Evolutionary conservation across 139 green algal species (phyloP).

Genomic region (Chlamydomonas incerta): DNA sequence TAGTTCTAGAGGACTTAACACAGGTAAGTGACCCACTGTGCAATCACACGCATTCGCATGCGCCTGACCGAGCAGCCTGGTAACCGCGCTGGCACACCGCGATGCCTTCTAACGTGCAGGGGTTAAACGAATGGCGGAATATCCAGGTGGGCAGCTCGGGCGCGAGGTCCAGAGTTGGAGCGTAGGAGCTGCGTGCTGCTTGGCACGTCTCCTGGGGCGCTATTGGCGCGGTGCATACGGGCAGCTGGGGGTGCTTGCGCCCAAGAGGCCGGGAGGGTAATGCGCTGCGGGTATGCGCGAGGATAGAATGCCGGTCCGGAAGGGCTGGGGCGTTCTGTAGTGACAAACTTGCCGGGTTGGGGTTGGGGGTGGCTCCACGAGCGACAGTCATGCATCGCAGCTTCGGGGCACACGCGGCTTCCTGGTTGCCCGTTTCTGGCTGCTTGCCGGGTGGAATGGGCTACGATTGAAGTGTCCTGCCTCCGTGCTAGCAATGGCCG

Average conservation of each 20-base stretch:
- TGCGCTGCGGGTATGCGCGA: background rate
- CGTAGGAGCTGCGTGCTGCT: background rate
- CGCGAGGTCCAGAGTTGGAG: background rate
- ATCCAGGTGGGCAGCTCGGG: conserved; percentile 43
- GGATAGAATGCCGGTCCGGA: background rate
- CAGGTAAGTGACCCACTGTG: background rate
- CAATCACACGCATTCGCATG: background rate
- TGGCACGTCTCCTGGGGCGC: no score
- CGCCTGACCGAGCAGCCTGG: background rate
- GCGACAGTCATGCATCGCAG: no score
- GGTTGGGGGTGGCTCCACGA: no score
- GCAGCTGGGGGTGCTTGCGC: no score
- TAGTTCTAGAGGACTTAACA: conserved; percentile 35
- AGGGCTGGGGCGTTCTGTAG: background rate
- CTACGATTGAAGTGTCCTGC: no score
- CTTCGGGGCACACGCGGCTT: no score
- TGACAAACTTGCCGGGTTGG: no score
- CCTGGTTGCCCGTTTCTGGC: no score
- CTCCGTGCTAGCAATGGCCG: no score
- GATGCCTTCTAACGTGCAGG: background rate
- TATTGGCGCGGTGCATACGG: no score
- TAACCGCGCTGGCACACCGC: background rate
- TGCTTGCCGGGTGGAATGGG: no score
- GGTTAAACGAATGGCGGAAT: conserved; percentile 63
- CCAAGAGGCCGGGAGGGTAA: no score